Conservation (phyloP, 2,329 filamentous ascomycete genomes). For the Fusarium bulbicola region DNA sequence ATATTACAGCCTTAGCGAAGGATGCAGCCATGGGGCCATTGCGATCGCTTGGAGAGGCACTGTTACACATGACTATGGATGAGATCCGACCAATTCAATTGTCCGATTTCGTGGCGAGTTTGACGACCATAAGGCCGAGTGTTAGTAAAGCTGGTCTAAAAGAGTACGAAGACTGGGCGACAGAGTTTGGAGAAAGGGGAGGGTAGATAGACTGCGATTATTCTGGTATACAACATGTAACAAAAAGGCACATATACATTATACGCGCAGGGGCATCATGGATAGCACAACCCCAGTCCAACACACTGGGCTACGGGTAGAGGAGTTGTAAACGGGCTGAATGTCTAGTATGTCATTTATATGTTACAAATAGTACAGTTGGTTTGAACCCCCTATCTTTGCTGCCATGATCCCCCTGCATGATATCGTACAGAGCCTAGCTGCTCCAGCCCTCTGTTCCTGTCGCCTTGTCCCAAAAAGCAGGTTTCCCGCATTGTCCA, state of each 20-base stretch:
- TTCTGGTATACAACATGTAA: conserved; percentile 24
- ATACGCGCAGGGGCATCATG: conserved; percentile 6
- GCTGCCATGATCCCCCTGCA: conserved; percentile 14
- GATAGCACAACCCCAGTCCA: neutral
- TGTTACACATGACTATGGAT: conserved; percentile 92
- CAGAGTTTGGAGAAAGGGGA: conserved; percentile 89
- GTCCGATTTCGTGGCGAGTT: conserved; percentile 83
- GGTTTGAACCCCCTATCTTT: conserved; percentile 17
- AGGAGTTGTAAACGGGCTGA: conserved; percentile 14
- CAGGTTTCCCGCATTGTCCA: neutral
- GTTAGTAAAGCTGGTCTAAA: conserved; percentile 86
- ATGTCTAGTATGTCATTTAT: conserved; percentile 32
- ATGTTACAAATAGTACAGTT: conserved; percentile 39
- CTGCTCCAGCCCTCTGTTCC: neutral
- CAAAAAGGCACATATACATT: conserved; percentile 8
- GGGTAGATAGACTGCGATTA: conserved; percentile 68
- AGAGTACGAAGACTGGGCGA: conserved; percentile 94
- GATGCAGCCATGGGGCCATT: conserved; percentile 98
- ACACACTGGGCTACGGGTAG: conserved; percentile 1
- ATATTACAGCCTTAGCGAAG: conserved; percentile 96
- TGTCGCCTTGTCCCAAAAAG: neutral
- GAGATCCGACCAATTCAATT: conserved; percentile 89
- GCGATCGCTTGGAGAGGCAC: conserved; percentile 85
- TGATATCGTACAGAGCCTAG: conserved; percentile 35
- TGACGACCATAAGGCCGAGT: conserved; percentile 86